phyloP scores from a whole-genome alignment of 2,329 filamentous ascomycete genomes.

The Amauroascus niger region DNA sequence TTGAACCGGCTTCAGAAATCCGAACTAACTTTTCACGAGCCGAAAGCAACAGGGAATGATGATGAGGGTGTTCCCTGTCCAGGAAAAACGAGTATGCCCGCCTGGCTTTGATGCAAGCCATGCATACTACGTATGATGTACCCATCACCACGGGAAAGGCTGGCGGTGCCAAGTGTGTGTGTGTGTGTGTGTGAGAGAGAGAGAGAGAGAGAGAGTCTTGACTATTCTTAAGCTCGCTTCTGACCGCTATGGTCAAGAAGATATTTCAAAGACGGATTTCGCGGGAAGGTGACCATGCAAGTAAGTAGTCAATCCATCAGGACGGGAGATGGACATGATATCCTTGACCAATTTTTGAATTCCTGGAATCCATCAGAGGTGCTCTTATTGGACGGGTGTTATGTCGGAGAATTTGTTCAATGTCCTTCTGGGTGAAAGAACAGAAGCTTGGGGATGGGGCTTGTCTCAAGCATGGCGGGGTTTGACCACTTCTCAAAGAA shows the following conservation, averaged over 20 bases:
- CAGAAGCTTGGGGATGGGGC: not conserved
- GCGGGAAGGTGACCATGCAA: not conserved
- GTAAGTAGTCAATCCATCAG: not conserved
- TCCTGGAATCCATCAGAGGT: not conserved
- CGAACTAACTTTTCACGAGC: not conserved
- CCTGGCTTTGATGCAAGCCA: slow-evolving; percentile 5
- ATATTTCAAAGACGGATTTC: not conserved
- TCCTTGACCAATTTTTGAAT: slow-evolving; percentile 4
- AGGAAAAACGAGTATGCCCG: not conserved
- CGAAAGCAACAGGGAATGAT: slow-evolving; percentile 2
- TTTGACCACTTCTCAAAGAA: not conserved
- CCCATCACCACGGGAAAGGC: not conserved
- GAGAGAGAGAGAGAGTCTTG: not conserved
- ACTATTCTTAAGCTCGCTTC: not conserved
- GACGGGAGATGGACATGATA: slow-evolving; percentile 5
- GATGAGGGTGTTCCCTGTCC: no score
- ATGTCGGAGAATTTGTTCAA: slow-evolving; percentile 7
- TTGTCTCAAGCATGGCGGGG: not conserved
- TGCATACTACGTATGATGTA: slow-evolving; percentile 4
- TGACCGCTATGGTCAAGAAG: slow-evolving; percentile 1
- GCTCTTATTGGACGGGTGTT: slow-evolving; percentile 4
- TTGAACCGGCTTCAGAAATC: not conserved
- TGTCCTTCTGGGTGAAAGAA: not conserved
- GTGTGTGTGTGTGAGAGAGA: no score
- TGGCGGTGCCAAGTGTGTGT: not conserved